Evolutionary conservation across 208 protist species (phyloP), one percentile per base, ranked within the genome.

Genomic region (Acanthamoeba healyi): DNA sequence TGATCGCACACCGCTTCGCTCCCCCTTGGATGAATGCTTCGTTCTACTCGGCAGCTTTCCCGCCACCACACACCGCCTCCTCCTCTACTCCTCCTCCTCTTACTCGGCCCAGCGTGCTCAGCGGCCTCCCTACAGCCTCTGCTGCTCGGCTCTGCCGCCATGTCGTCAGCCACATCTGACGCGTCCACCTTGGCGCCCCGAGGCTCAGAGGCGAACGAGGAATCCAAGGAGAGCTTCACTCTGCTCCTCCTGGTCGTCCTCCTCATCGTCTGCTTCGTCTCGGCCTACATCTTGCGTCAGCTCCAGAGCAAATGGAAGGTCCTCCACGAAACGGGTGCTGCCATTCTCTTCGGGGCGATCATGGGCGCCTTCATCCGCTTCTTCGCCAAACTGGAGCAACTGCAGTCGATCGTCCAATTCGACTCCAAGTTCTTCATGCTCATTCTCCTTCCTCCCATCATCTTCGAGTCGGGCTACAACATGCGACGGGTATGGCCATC

Each of bases 391-490:
- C 34, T 58, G 34, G 40, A 65, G 44, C 19, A 26, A 40, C 51
- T 79, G 24, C 17, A 67, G 24, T 34, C 82, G n/a, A 88, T 46
- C 22, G 46, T 88, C 22, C 51, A 38, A 26, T 82, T 95, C 44
- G 88, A 95, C 38, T 84, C 81, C 2, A 58, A 58, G 17, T 22
- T 58, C 17, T 96, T 96, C 89, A 94, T 96, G 56, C 79, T 94
- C 44, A n/a, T 94, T 22, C 82, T 97, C 10, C 95, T 97, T 10
- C 95, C 95, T 22, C 95, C 96, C 26, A 97, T 97, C 46, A 94
- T 97, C n/a, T 97, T 97, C 93, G 36, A 92, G 65, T 94, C 95
- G 0, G 96, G 96, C 26, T 96, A 95, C 87, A 94, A 49, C 26
- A 94, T 94, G 91, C 70, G 65, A 67, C 9, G 74, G 38, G 56